A percentile compares a stretch with the other conserved stretches of the same genome.
Evolutionary conservation across 2,329 filamentous ascomycete genomes (phyloP).

Genomic region (Alternaria burnsii): DNA sequence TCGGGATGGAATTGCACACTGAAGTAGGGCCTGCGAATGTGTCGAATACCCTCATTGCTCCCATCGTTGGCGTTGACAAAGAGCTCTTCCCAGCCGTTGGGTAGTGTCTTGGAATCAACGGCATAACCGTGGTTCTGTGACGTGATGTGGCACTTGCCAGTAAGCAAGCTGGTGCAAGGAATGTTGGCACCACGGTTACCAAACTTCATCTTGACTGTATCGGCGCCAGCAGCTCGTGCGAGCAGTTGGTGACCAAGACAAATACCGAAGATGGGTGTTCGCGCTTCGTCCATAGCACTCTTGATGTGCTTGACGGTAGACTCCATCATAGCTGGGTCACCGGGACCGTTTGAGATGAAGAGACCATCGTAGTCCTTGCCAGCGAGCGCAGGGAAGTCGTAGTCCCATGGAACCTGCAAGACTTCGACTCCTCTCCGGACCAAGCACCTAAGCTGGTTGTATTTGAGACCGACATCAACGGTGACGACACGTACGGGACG

Average conservation of each 20-base stretch:
- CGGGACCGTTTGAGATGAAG: constrained; percentile 97
- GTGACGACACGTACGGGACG: constrained; percentile 87
- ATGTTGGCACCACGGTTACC: constrained; percentile 99
- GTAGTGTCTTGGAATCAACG: constrained; percentile 80
- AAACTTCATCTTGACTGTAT: constrained; percentile 97
- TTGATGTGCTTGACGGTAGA: constrained; percentile 81
- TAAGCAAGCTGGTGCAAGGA: constrained; percentile 93
- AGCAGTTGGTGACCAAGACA: constrained; percentile 95
- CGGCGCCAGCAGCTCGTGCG: constrained; percentile 84
- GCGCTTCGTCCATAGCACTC: constrained; percentile 77
- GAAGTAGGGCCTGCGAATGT: constrained; percentile 86
- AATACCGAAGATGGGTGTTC: constrained; percentile 92
- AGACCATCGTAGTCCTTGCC: constrained; percentile 92
- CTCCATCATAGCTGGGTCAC: constrained; percentile 88
- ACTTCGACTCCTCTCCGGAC: constrained; percentile 92
- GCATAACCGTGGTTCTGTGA: constrained; percentile 98
- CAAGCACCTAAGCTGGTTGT: constrained; percentile 95
- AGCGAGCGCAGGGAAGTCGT: constrained; percentile 80
- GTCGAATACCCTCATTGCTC: constrained; percentile 97
- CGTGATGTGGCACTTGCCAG: constrained; percentile 97
- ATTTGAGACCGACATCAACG: constrained; percentile 97
- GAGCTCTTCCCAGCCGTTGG: constrained; percentile 85
- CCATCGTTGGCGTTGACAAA: constrained; percentile 99
- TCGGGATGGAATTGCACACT: constrained; percentile 99
- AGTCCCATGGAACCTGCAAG: constrained; percentile 93